Evolutionary conservation across 1,139 yeast genomes (phyloP).

Genomic region (Fermentozyma sake): DNA sequence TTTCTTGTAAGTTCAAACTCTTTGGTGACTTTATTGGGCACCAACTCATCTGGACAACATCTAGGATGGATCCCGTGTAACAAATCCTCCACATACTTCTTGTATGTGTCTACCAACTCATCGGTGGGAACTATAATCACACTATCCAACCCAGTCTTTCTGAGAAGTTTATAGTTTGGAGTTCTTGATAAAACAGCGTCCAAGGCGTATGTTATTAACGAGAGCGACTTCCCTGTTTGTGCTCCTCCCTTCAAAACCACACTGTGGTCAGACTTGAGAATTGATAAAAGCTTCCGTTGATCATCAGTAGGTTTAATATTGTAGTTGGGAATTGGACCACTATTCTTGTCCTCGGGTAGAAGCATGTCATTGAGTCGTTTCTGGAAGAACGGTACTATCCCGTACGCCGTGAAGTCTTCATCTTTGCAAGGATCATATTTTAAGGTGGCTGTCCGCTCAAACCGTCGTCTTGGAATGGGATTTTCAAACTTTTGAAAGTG

Average conservation of each 20-base stretch:
- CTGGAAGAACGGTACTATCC: constrained; percentile 27
- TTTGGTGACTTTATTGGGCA: constrained; percentile 5
- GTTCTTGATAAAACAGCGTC: constrained; percentile 17
- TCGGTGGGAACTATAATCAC: constrained; percentile 28
- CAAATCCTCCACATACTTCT: constrained; percentile 10
- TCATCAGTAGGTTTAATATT: constrained; percentile 20
- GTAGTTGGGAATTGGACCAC: constrained; percentile 6
- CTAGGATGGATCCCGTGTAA: constrained; percentile 15
- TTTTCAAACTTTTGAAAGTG: no score
- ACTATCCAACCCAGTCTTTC: constrained; percentile 12
- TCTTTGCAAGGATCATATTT: constrained; percentile 12
- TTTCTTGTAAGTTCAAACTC: constrained; percentile 14
- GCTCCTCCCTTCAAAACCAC: constrained; percentile 15
- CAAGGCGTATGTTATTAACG: constrained; percentile 19
- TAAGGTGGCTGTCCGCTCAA: no score
- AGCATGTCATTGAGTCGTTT: constrained; percentile 15
- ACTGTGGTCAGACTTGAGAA: constrained; percentile 17
- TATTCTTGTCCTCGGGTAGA: constrained; percentile 3
- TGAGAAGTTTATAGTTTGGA: constrained; percentile 16
- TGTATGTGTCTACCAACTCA: constrained; percentile 18
- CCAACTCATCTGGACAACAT: constrained; percentile 22
- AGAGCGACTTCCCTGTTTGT: constrained; percentile 24
- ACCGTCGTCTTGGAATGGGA: no score
- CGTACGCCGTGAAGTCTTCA: constrained; percentile 20
- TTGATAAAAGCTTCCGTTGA: constrained; percentile 19